phyloP scores from a whole-genome alignment of 768 basidiomycete genomes.

The Tylopilus sp. region DNA sequence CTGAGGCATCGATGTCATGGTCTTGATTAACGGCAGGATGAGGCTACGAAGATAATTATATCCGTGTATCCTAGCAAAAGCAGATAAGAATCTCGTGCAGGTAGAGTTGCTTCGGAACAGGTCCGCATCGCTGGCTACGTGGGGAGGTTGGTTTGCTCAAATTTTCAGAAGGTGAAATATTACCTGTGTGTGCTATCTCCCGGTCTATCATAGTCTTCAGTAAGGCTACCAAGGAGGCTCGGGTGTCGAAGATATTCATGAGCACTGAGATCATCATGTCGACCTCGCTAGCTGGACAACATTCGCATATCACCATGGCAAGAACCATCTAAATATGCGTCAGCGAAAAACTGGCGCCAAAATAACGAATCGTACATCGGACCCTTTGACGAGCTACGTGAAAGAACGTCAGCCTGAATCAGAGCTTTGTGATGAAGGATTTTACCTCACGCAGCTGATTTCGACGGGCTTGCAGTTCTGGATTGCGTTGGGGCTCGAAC shows the following conservation, averaged over 20 bases:
- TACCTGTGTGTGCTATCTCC: conserved; percentile 78
- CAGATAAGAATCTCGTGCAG: conserved; percentile 81
- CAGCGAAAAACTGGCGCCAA: conserved; percentile 1
- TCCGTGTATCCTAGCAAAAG: conserved; percentile 86
- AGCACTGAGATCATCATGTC: conserved; percentile 84
- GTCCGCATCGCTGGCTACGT: conserved; percentile 70
- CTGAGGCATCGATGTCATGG: conserved; percentile 67
- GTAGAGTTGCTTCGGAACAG: conserved; percentile 88
- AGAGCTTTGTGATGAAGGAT: conserved; percentile 4
- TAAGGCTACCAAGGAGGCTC: conserved; percentile 64
- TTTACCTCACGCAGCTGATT: conserved; percentile 59
- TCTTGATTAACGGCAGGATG: conserved; percentile 71
- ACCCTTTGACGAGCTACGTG: conserved; percentile 64
- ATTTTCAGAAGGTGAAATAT: conserved; percentile 5
- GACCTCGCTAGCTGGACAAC: conserved; percentile 73
- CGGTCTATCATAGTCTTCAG: conserved; percentile 83
- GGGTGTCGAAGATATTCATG: conserved; percentile 82
- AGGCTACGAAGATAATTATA: conserved; percentile 86
- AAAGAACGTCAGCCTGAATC: conserved; percentile 2
- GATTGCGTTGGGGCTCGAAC: conserved; percentile 60
- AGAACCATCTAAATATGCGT: conserved; percentile 56
- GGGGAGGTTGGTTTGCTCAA: conserved; percentile 1
- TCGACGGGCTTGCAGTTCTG: conserved; percentile 44
- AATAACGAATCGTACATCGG: conserved; percentile 50
- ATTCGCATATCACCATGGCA: conserved; percentile 84